A percentile compares a stretch with the other conserved stretches of the same genome.
Evolutionary conservation across 2,329 filamentous ascomycete species (phyloP).

Genomic region (Sporothrix dimorphospora): DNA sequence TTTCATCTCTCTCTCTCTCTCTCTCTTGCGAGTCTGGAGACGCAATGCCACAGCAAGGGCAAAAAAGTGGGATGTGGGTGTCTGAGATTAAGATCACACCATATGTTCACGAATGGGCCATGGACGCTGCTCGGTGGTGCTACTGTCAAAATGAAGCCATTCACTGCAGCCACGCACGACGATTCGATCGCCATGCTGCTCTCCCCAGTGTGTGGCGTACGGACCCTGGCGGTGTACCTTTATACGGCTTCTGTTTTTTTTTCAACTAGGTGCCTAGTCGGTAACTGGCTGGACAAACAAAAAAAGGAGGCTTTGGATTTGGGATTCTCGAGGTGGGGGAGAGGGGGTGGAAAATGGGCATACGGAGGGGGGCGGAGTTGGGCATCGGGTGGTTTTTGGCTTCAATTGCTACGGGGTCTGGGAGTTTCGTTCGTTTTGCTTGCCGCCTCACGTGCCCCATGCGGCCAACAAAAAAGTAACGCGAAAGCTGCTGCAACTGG

Average conservation of each 20-base stretch:
- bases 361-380: background rate
- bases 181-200: background rate
- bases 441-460: constrained; percentile 12
- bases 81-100: constrained; percentile 21
- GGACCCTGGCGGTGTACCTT: background rate
- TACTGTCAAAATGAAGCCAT: constrained; percentile 11
- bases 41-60: background rate
- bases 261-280: background rate
- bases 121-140: background rate
- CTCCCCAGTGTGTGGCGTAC: background rate
- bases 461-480: constrained; percentile 21
- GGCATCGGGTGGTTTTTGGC: constrained; percentile 12
- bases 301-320: background rate
- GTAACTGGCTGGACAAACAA: constrained; percentile 10
- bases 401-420: constrained; percentile 17
- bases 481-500: constrained; percentile 22
- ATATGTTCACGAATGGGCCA: constrained; percentile 7
- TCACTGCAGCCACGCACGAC: background rate
- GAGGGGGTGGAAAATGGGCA: constrained; percentile 4
- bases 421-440: constrained; percentile 23
- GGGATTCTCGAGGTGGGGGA: background rate
- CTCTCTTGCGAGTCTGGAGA: background rate
- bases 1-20: background rate
- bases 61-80: constrained; percentile 18
- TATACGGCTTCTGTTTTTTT: background rate